Base-by-base conservation (phyloP, 1,284 basidiomycete genomes). In the Vanrija sp. region DNA sequence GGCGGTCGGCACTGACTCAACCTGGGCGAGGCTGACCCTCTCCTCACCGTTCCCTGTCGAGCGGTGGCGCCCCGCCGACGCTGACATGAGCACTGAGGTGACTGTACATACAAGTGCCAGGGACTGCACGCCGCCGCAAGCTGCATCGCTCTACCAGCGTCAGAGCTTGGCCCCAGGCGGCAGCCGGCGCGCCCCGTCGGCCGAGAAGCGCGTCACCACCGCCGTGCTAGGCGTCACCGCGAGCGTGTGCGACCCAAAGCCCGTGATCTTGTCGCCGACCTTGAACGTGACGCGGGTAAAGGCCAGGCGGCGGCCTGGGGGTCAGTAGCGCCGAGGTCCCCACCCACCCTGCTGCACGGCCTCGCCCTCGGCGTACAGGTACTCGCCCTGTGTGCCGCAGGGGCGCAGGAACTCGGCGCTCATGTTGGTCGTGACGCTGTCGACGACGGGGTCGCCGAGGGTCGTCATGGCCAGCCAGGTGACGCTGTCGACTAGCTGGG, bases 401-500 rank as follows among this genome's bases (percentile, higher is more conserved):
- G 57, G 57, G 16, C 47, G 43, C 19, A 58, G 44, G 42, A 58
- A 58, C 47, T 58, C 57, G 49, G 36, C 31, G 12, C 27, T 42
- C 46, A 58, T 54, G 53, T 58, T 58, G 14, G 49, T 52, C 38
- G 27, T 49, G 10, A 54, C 57, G 12, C 44, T 41, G n/a, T 36
- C 24, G 12, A 31, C 15, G 41, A 43, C 41, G 6, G 57, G 57
- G 4, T 36, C 10, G 23, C 53, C 57, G 36, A 54, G 49, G 14
- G 53, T 52, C 15, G 42, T 36, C 38, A 50, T 44, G 8, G 53
- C 46, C 14, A 58, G 49, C 53, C 57, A 54, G 0, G 57, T 49
- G 10, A 58, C 47, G n/a, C 25, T 19, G 57, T 58, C 57, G 22
- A 58, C 53, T 24, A 58, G 46, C 56, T 58, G 37, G 6, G 35